Conservation (phyloP, 78 protist species). For the Paulinella micropora region DNA sequence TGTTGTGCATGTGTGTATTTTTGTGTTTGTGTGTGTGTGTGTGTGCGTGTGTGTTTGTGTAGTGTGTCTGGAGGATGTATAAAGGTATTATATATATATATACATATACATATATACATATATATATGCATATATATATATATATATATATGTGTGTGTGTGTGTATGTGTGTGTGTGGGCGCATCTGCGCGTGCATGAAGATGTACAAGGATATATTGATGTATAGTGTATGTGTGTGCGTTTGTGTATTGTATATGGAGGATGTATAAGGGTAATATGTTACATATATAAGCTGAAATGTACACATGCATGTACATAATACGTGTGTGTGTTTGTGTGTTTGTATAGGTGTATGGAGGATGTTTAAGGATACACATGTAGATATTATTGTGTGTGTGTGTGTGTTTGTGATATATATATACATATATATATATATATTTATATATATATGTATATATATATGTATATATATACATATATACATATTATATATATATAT, state of each 20-base stretch:
- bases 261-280: not conserved
- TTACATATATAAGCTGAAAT: not conserved
- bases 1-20: too few species aligned
- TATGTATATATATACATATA: not conserved
- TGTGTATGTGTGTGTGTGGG: not conserved
- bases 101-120: not conserved
- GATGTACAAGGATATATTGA: not conserved
- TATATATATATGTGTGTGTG: not conserved
- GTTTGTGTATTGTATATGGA: too few species aligned
- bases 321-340: not conserved
- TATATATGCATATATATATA: not conserved
- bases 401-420: not conserved
- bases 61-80: too few species aligned
- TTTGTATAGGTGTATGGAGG: too few species aligned
- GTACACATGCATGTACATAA: not conserved
- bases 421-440: not conserved
- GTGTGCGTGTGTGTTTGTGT: too few species aligned
- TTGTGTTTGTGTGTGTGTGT: too few species aligned
- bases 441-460: not conserved
- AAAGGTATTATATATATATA: not conserved
- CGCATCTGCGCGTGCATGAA: not conserved
- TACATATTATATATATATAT: not conserved
- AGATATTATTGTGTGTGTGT: not conserved
- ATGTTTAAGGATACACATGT: too few species aligned
- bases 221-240: too few species aligned